Base-by-base conservation (phyloP, 1,139 yeast genomes). In the Sugiyamaella xylanicola region DNA sequence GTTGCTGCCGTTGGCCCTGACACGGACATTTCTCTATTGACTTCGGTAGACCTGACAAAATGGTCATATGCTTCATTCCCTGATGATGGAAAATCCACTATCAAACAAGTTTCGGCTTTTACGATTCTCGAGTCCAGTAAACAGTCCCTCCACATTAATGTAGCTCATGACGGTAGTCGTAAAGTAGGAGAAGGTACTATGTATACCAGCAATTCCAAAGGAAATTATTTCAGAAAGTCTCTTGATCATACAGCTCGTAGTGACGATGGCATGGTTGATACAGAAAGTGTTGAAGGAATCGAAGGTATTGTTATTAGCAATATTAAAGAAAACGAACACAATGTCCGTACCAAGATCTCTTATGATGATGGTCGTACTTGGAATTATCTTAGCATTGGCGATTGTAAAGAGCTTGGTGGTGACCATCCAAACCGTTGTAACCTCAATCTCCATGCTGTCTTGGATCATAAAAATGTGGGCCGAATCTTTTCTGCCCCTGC, bases 221-320 rank as follows among this genome's bases (percentile, higher is more conserved):
- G 95, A 1, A 66, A 82, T 43, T 76, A 75, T 52, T 86, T 82
- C 68, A 74, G 73, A 16, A 77, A 76, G 58, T 62, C 80, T 8
- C 65, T 82, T 47, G 80, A 77, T 5, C 69, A 77, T 40, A 75
- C 82, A 22, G 72, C 73, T 48, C 72, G 77, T 17, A 76, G 75
- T 20, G 55, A 61, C 3, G 43, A 69, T n/a, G 81, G 81, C 2
- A 61, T 72, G 56, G 70, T 72, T 2, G 75, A 78, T 19, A 66
- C 84, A 20, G 77, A 76, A 43, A 82, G 82, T 60, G 76, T 85
- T 8, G 79, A 83, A 60, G 78, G 78, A n/a, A 76, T 86, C 42
- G 91, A 86, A 59, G 95, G 95, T 13, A 82, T 83, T 17, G 81
- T 90, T 85, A 67, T 86, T 47, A 82, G 84, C n/a, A 81, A 80